Evolutionary conservation across 2,329 filamentous ascomycete genomes (phyloP).

Genomic region (Pezicula neosporulosa): DNA sequence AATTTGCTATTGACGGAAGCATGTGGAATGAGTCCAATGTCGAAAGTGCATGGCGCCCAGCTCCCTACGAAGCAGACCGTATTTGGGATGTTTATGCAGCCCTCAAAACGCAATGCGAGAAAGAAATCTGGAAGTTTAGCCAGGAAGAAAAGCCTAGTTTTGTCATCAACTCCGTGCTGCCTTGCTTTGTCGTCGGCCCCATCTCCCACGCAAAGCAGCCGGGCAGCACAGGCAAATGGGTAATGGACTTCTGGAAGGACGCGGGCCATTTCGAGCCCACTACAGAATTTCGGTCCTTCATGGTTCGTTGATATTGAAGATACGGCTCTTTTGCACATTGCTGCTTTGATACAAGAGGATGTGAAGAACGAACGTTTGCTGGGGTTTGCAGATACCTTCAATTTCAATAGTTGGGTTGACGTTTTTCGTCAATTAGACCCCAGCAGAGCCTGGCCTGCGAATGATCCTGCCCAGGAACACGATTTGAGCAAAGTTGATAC

Average conservation of each 20-base stretch:
- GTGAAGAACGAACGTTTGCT: conserved; percentile 24
- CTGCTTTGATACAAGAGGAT: conserved; percentile 21
- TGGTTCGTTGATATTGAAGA: conserved; percentile 25
- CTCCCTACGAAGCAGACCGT: conserved; percentile 26
- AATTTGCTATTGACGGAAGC: conserved; percentile 17
- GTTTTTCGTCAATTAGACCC: too few relatives aligned
- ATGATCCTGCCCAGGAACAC: too few relatives aligned
- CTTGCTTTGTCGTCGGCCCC: conserved; percentile 25
- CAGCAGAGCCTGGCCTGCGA: too few relatives aligned
- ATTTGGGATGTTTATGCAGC: conserved; percentile 29
- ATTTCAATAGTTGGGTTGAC: conserved; percentile 6
- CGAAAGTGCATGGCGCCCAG: conserved; percentile 29
- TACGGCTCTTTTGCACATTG: conserved; percentile 25
- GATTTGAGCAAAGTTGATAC: too few relatives aligned
- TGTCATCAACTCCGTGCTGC: conserved; percentile 24
- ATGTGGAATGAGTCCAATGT: conserved; percentile 31
- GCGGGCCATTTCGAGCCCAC: too few relatives aligned
- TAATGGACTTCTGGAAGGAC: not conserved
- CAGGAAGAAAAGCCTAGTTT: conserved; percentile 22
- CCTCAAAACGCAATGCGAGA: conserved; percentile 32
- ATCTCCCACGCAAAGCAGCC: conserved; percentile 14
- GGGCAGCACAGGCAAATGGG: not conserved
- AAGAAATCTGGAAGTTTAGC: conserved; percentile 31
- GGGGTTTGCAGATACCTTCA: conserved; percentile 20
- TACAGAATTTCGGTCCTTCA: not conserved